Evolutionary conservation across 2,329 filamentous ascomycete genomes (phyloP).

Genomic region (Decorospora gaudefroyi): DNA sequence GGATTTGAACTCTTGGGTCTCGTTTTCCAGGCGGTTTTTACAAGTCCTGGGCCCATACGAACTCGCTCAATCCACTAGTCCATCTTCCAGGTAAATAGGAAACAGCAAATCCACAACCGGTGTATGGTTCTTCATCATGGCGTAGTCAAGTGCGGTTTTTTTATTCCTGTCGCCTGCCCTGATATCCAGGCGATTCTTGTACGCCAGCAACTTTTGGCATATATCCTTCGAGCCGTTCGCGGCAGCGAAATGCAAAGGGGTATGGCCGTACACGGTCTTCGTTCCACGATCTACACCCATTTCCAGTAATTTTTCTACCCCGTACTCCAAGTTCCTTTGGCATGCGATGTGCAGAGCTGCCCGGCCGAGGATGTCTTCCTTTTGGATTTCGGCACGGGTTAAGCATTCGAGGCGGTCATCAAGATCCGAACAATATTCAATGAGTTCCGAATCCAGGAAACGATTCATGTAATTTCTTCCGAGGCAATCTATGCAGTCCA

Average conservation of each 20-base stretch:
- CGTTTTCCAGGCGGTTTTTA: no score
- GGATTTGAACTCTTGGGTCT: no score
- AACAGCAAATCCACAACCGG: background rate
- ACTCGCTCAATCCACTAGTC: no score
- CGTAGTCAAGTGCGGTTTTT: background rate
- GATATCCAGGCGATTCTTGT: background rate
- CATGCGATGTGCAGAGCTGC: slow-evolving; percentile 14
- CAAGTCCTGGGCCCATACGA: no score
- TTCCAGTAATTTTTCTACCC: background rate
- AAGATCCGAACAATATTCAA: no score
- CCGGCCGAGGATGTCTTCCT: slow-evolving; percentile 9
- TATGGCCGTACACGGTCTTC: slow-evolving; percentile 5
- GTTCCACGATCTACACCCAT: slow-evolving; percentile 3
- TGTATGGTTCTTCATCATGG: background rate
- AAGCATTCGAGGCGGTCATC: background rate
- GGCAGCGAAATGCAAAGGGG: slow-evolving; percentile 22
- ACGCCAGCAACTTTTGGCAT: slow-evolving; percentile 1
- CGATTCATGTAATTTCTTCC: no score
- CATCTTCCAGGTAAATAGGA: background rate
- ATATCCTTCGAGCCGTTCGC: background rate
- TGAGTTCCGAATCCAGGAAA: no score
- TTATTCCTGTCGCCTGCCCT: background rate
- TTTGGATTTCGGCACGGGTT: background rate
- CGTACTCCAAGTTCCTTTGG: background rate
- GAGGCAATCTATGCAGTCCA: no score